A percentile compares a stretch with the other conserved stretches of the same genome.
Conservation (phyloP, 2,329 filamentous ascomycete species). For the Colletotrichum somersetense region DNA sequence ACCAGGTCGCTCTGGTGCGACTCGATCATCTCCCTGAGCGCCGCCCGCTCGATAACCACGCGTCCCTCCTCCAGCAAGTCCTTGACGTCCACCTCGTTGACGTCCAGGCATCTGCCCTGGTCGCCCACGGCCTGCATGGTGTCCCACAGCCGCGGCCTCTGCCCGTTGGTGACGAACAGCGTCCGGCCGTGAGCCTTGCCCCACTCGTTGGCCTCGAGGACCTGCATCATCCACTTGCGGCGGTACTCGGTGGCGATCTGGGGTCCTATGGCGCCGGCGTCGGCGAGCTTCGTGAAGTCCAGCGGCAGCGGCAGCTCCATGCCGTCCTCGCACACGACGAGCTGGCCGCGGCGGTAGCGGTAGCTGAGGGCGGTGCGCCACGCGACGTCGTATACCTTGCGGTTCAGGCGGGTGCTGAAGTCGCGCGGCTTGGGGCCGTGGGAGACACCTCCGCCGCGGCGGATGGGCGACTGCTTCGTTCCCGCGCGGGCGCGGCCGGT, state of each 20-base stretch:
- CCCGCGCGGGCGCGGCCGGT: slow-evolving; percentile 84
- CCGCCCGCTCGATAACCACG: slow-evolving; percentile 86
- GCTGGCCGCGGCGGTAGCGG: slow-evolving; percentile 86
- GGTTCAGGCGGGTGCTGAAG: slow-evolving; percentile 85
- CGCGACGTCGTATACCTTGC: slow-evolving; percentile 94
- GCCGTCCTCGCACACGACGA: slow-evolving; percentile 85
- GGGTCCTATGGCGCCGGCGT: slow-evolving; percentile 56
- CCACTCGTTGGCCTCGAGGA: slow-evolving; percentile 79
- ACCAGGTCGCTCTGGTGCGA: slow-evolving; percentile 78
- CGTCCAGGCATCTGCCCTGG: slow-evolving; percentile 77
- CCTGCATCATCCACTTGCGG: slow-evolving; percentile 72
- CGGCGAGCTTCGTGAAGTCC: slow-evolving; percentile 60
- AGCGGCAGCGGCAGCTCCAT: slow-evolving; percentile 73
- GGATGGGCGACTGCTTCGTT: slow-evolving; percentile 83
- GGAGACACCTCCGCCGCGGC: slow-evolving; percentile 86
- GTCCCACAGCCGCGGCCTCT: slow-evolving; percentile 72
- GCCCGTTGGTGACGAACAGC: slow-evolving; percentile 77
- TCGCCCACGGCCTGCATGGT: slow-evolving; percentile 73
- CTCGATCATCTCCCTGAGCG: slow-evolving; percentile 80
- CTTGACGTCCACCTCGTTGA: slow-evolving; percentile 93
- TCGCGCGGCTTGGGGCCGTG: slow-evolving; percentile 94
- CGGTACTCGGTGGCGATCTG: slow-evolving; percentile 68
- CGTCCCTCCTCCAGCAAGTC: slow-evolving; percentile 88
- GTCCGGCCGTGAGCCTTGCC: slow-evolving; percentile 76
- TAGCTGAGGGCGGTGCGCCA: slow-evolving; percentile 96